These are phyloP conservation scores for Andrographis paniculata DNA, from an alignment of 305 asterid species.

Conservation along the genomic window DNA sequence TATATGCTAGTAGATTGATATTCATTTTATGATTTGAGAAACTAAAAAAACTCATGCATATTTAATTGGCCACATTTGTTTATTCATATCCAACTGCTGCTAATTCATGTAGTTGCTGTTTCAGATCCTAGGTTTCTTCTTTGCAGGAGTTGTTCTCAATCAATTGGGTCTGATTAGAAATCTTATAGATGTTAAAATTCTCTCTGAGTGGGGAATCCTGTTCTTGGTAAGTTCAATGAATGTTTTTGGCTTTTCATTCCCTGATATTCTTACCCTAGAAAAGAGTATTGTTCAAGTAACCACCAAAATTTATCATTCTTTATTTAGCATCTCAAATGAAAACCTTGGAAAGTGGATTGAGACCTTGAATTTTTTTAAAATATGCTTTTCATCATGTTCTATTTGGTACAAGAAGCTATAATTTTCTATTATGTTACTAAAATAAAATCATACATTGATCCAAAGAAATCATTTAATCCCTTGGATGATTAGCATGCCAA, in stretches of 20 bases:
- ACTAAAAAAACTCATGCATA: slow-evolving; percentile 12
- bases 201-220: slow-evolving; percentile 98
- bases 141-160: slow-evolving; percentile 93
- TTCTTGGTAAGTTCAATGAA: slow-evolving; percentile 63
- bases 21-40: slow-evolving; percentile 1
- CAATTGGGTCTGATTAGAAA: slow-evolving; percentile 87
- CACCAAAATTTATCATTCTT: slow-evolving; percentile 1
- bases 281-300: too few relatives aligned
- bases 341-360: not conserved
- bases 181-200: slow-evolving; percentile 83
- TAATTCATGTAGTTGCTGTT: slow-evolving; percentile 28
- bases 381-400: slow-evolving; percentile 4
- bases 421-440: not conserved
- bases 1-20: not conserved
- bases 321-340: not conserved
- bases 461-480: not conserved
- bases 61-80: not conserved
- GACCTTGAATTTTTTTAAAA: not conserved
- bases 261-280: too few relatives aligned
- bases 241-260: slow-evolving; percentile 3
- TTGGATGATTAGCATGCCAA: not conserved
- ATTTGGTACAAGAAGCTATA: not conserved
- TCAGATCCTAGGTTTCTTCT: slow-evolving; percentile 99
- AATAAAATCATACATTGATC: not conserved
- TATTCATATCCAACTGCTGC: slow-evolving; percentile 12